Conservation (phyloP, 805 yeast genomes). For the Ascoidea rubescens region DNA sequence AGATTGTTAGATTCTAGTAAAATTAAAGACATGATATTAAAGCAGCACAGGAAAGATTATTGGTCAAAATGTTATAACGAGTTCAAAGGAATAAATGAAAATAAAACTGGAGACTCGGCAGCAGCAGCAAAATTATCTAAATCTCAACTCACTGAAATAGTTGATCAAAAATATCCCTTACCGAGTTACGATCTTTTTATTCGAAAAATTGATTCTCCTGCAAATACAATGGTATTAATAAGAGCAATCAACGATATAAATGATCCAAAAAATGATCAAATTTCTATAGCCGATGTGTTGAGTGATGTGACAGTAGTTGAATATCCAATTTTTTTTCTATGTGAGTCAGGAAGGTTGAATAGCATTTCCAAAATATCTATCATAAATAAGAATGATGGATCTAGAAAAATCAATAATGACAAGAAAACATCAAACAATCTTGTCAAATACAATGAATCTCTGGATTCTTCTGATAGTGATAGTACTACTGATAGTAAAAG, state of each 20-base stretch:
- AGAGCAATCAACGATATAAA: not conserved
- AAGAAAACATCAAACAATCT: no score
- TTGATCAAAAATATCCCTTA: not conserved
- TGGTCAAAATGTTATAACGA: not conserved
- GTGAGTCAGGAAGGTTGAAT: not conserved
- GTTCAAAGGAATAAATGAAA: no score
- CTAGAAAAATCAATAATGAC: not conserved
- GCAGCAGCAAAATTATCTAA: no score
- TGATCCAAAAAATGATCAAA: not conserved
- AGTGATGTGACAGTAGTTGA: slow-evolving; percentile 4
- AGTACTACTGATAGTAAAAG: not conserved
- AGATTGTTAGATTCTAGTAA: not conserved
- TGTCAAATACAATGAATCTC: not conserved
- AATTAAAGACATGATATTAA: not conserved
- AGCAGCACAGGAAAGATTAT: not conserved
- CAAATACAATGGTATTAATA: not conserved
- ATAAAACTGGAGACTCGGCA: no score
- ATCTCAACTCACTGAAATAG: no score
- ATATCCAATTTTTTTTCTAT: slow-evolving; percentile 7
- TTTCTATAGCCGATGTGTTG: slow-evolving; percentile 1
- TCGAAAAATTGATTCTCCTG: not conserved
- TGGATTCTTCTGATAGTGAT: not conserved
- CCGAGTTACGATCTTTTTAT: not conserved
- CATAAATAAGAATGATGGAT: not conserved
- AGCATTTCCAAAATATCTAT: not conserved